phyloP scores from a whole-genome alignment of 2,329 filamentous ascomycete species.

The Epichloe coenophiala region DNA sequence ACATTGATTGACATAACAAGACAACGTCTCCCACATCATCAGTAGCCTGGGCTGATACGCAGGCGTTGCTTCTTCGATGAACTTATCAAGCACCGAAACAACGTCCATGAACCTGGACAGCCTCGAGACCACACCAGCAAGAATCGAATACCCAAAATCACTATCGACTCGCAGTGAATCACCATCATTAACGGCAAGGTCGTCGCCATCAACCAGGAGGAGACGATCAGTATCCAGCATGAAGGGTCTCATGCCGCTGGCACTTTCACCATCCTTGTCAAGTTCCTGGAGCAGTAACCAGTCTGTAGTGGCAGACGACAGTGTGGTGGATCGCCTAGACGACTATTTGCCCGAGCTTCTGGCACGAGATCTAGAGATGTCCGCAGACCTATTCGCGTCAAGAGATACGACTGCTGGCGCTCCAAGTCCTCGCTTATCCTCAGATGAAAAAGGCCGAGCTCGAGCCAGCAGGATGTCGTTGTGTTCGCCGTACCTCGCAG shows the following conservation, averaged over 20 bases:
- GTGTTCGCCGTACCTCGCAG: constrained; percentile 16
- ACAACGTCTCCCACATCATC: constrained; percentile 1
- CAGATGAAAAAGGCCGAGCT: constrained; percentile 12
- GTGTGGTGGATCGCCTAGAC: constrained; percentile 17
- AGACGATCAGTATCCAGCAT: constrained; percentile 25
- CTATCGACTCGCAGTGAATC: constrained; percentile 1
- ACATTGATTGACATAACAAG: constrained; percentile 3
- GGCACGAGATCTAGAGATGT: constrained; percentile 38
- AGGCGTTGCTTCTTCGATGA: constrained; percentile 5
- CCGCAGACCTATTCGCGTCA: constrained; percentile 32
- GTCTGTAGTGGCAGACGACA: constrained; percentile 12
- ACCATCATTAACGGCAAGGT: constrained; percentile 8
- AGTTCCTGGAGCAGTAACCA: constrained; percentile 9
- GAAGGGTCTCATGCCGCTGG: constrained; percentile 24
- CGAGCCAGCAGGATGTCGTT: constrained; percentile 6
- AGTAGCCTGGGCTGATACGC: constrained; percentile 4
- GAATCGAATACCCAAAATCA: not conserved
- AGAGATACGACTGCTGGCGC: constrained; percentile 39
- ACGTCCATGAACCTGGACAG: constrained; percentile 4
- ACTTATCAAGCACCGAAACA: not conserved
- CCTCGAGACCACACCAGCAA: not conserved
- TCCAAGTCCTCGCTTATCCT: constrained; percentile 25
- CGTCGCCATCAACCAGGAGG: constrained; percentile 10
- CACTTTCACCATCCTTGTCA: constrained; percentile 17
- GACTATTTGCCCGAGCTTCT: constrained; percentile 43